Conservation (phyloP, 2,329 filamentous ascomycete genomes). For the Colletotrichum cereale region DNA sequence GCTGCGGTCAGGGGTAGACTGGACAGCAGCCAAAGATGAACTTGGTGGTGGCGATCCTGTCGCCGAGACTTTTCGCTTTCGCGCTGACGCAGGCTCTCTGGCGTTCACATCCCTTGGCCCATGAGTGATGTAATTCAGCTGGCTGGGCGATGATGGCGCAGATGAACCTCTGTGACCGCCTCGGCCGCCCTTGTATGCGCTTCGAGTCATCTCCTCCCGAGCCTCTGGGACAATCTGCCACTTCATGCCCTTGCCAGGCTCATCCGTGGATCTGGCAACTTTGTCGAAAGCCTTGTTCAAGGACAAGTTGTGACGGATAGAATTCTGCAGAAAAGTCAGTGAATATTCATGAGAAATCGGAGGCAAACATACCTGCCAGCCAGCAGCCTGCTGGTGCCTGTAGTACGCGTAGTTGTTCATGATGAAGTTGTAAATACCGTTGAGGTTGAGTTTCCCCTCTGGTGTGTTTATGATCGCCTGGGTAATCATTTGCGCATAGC, state of each 20-base stretch:
- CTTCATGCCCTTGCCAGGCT: conserved; percentile 99
- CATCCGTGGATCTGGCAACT: conserved; percentile 89
- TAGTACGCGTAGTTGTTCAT: conserved; percentile 94
- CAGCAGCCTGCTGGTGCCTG: conserved; percentile 78
- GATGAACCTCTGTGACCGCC: conserved; percentile 77
- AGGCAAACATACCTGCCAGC: conserved; percentile 82
- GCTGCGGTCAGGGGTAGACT: conserved; percentile 70
- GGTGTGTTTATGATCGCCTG: conserved; percentile 91
- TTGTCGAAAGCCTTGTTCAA: conserved; percentile 96
- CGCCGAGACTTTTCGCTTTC: conserved; percentile 69
- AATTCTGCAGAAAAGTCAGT: conserved; percentile 72
- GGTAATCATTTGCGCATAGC: conserved; percentile 96
- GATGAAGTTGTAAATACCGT: conserved; percentile 95
- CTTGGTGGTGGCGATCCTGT: conserved; percentile 67
- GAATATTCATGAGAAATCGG: not conserved
- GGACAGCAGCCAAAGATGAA: conserved; percentile 62
- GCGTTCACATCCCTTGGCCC: conserved; percentile 68
- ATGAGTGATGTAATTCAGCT: conserved; percentile 71
- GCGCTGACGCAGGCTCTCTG: conserved; percentile 63
- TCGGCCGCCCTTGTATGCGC: conserved; percentile 71
- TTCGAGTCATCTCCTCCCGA: conserved; percentile 88
- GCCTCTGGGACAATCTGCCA: conserved; percentile 92
- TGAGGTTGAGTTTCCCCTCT: conserved; percentile 90
- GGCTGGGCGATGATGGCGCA: conserved; percentile 75
- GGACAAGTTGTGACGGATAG: conserved; percentile 95